phyloP scores from a whole-genome alignment of 2,329 filamentous ascomycete genomes.

The Penicillium concentricum region DNA sequence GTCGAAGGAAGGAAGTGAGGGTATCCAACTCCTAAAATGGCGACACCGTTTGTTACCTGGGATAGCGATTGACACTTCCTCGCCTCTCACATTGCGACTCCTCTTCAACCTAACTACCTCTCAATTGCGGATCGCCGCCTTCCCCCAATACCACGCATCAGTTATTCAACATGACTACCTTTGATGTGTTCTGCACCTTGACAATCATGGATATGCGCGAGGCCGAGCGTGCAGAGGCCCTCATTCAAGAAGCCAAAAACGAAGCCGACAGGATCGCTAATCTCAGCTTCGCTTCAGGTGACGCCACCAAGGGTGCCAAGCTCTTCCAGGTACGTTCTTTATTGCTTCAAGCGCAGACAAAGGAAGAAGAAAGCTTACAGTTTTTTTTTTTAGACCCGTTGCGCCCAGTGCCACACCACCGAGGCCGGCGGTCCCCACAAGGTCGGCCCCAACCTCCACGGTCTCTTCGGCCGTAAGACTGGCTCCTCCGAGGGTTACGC shows the following conservation, averaged over 20 bases:
- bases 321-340: conserved; percentile 75
- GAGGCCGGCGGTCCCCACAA: conserved; percentile 91
- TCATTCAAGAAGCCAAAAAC: not conserved
- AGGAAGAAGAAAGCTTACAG: conserved; percentile 7
- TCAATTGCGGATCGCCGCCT: conserved; percentile 1
- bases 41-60: not conserved
- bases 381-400: conserved; percentile 64
- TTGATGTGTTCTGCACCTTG: conserved; percentile 25
- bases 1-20: conserved; percentile 1
- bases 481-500: conserved; percentile 88
- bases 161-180: conserved; percentile 24
- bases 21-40: not conserved
- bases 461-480: conserved; percentile 94
- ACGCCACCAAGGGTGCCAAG: conserved; percentile 93
- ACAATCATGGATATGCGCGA: conserved; percentile 26
- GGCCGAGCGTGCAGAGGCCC: conserved; percentile 18
- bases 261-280: conserved; percentile 26
- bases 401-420: conserved; percentile 97
- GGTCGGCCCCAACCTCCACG: conserved; percentile 94
- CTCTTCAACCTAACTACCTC: not conserved
- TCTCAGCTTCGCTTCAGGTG: conserved; percentile 58
- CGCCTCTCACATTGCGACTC: not conserved
- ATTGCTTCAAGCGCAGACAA: not conserved
- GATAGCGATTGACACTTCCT: not conserved
- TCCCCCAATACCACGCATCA: not conserved